phyloP scores from a whole-genome alignment of 805 yeast species.

The Saccharomyces mikatae region DNA sequence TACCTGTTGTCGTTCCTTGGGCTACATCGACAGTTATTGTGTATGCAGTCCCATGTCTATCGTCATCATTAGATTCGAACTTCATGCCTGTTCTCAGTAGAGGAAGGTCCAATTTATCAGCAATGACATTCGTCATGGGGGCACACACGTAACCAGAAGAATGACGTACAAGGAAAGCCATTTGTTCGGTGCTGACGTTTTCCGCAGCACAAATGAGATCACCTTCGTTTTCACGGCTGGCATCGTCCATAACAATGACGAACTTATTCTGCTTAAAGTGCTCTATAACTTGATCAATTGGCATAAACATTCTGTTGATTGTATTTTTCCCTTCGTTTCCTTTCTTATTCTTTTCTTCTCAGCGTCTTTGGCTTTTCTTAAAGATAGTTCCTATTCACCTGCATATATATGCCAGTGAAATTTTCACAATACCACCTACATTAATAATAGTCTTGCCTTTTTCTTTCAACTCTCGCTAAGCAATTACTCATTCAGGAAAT shows the following conservation, averaged over 20 bases:
- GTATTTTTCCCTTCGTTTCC: not conserved
- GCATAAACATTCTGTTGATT: slow-evolving; percentile 9
- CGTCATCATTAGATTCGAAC: slow-evolving; percentile 37
- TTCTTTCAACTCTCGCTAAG: not conserved
- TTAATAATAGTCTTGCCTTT: not conserved
- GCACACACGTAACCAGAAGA: slow-evolving; percentile 91
- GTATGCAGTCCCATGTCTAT: slow-evolving; percentile 94
- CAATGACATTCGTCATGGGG: slow-evolving; percentile 69
- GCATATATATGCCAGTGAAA: not conserved
- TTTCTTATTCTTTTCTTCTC: not conserved
- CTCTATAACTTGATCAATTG: slow-evolving; percentile 26
- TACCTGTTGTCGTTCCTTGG: slow-evolving; percentile 93
- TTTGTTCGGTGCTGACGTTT: slow-evolving; percentile 63
- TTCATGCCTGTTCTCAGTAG: slow-evolving; percentile 44
- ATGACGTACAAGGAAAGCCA: slow-evolving; percentile 89
- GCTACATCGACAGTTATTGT: slow-evolving; percentile 83
- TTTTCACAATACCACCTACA: not conserved
- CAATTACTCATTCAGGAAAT: not conserved
- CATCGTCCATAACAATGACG: slow-evolving; percentile 94
- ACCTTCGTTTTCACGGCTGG: slow-evolving; percentile 93
- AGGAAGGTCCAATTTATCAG: slow-evolving; percentile 74
- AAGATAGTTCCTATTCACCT: not conserved
- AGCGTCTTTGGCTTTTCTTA: not conserved
- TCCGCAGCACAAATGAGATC: slow-evolving; percentile 93
- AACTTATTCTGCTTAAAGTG: slow-evolving; percentile 41